Conservation (phyloP, 1,139 yeast genomes). For the Hemisphaericaspora subhashii region DNA sequence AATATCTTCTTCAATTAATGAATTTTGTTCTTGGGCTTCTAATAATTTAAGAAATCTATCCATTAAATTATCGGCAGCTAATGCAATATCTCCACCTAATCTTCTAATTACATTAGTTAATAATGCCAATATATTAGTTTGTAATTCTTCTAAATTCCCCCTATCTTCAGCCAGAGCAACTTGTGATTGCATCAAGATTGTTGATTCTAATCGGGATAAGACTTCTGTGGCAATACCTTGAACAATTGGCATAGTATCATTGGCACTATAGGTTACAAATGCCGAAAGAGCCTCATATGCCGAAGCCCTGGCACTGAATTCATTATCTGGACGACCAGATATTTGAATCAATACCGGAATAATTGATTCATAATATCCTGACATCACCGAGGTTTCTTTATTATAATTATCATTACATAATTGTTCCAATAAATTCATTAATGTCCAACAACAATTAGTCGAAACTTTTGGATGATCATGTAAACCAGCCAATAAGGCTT, state of each 20-base stretch:
- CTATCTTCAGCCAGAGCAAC: slow-evolving; percentile 66
- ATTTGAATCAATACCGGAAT: slow-evolving; percentile 71
- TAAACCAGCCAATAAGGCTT: slow-evolving; percentile 74
- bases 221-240: slow-evolving; percentile 75
- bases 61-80: slow-evolving; percentile 85
- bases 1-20: slow-evolving; percentile 90
- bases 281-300: slow-evolving; percentile 92
- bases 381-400: slow-evolving; percentile 60
- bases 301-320: slow-evolving; percentile 86
- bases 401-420: slow-evolving; percentile 59
- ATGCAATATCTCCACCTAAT: slow-evolving; percentile 61
- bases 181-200: slow-evolving; percentile 55
- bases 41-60: slow-evolving; percentile 71
- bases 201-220: slow-evolving; percentile 67
- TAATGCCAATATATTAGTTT: slow-evolving; percentile 80
- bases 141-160: slow-evolving; percentile 82
- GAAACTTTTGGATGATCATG: slow-evolving; percentile 89
- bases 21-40: slow-evolving; percentile 60
- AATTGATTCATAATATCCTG: slow-evolving; percentile 67
- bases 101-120: slow-evolving; percentile 88
- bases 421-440: slow-evolving; percentile 88
- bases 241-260: slow-evolving; percentile 67
- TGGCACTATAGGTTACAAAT: slow-evolving; percentile 72
- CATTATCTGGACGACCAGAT: slow-evolving; percentile 75
- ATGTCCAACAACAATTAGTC: slow-evolving; percentile 96